Percentiles rank a stretch among this genome's conserved stretches.
Evolutionary conservation across 495 filamentous ascomycete species (phyloP).

Genomic region (Geopyxis carbonaria): DNA sequence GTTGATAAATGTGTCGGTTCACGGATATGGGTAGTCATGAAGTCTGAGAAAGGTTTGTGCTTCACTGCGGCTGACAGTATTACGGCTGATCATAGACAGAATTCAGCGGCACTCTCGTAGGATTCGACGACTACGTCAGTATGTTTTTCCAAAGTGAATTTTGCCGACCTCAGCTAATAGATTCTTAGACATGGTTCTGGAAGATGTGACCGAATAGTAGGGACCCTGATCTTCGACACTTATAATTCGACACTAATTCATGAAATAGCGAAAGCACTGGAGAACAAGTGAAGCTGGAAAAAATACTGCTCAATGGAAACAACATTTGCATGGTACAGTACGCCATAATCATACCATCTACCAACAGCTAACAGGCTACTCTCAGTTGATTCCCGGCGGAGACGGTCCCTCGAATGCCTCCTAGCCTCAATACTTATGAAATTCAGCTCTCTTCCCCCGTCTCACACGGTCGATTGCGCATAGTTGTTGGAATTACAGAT

Average conservation of each 20-base stretch:
- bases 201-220: constrained; percentile 95
- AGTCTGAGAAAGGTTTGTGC: constrained; percentile 78
- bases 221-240: constrained; percentile 19
- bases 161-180: constrained; percentile 5
- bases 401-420: constrained; percentile 42
- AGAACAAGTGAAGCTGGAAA: constrained; percentile 66
- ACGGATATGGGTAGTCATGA: constrained; percentile 97
- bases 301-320: constrained; percentile 94
- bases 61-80: background rate
- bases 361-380: constrained; percentile 5
- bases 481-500: too few species aligned
- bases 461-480: too few species aligned
- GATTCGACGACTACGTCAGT: constrained; percentile 99
- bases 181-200: constrained; percentile 78
- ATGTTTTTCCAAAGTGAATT: constrained; percentile 32
- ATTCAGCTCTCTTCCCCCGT: too few species aligned
- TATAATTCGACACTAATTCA: background rate
- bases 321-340: constrained; percentile 89
- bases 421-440: constrained; percentile 1
- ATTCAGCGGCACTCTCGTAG: constrained; percentile 80
- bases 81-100: constrained; percentile 35
- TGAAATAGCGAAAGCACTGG: constrained; percentile 76
- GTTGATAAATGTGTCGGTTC: constrained; percentile 98
- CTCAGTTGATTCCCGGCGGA: constrained; percentile 70
- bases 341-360: constrained; percentile 3